Conservation (phyloP, 306 rosid species). For the Elaeagnus macrophylla region DNA sequence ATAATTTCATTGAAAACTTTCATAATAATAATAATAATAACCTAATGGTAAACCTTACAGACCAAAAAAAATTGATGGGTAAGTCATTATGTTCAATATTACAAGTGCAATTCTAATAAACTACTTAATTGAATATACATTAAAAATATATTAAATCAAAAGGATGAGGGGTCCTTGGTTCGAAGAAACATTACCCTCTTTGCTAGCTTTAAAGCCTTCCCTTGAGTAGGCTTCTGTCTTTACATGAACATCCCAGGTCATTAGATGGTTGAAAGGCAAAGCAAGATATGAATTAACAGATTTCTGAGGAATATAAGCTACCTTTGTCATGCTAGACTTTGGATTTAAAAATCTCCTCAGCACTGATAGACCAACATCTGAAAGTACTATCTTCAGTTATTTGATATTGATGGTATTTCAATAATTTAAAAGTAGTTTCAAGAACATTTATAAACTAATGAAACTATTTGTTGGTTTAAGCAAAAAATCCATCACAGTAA, state of each 20-base stretch:
- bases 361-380: conserved; percentile 89
- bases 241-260: conserved; percentile 39
- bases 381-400: conserved; percentile 27
- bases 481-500: background rate
- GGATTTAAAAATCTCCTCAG: conserved; percentile 86
- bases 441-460: background rate
- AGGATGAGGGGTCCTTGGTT: background rate
- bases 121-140: background rate
- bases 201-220: conserved; percentile 77
- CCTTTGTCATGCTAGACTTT: conserved; percentile 48
- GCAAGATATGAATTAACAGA: conserved; percentile 18
- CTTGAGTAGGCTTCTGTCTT: conserved; percentile 63
- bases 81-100: too few relatives aligned
- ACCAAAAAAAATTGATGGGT: background rate
- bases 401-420: background rate
- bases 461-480: background rate
- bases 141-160: background rate
- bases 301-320: conserved; percentile 30
- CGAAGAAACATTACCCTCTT: conserved; percentile 60
- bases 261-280: conserved; percentile 27
- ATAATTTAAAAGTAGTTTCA: background rate
- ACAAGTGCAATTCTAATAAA: too few relatives aligned
- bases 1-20: conserved; percentile 10
- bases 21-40: background rate
- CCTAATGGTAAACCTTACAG: background rate